Conservation (phyloP, 345 rosid genomes). For the Murraya paniculata region DNA sequence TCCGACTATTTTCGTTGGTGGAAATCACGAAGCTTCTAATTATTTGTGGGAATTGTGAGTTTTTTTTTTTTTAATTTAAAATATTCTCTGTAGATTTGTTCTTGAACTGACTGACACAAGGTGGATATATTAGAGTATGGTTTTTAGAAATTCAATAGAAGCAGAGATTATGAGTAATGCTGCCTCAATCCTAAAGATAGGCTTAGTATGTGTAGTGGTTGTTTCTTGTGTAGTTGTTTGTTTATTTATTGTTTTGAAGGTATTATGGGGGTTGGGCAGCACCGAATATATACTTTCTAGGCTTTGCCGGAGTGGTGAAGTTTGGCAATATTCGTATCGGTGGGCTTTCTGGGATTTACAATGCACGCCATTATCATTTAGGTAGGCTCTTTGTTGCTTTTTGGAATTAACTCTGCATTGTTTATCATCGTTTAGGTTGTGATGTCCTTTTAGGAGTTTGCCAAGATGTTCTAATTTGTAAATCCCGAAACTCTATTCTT, state of each 20-base stretch:
- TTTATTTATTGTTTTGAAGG: slow-evolving; percentile 31
- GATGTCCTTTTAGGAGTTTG: not conserved
- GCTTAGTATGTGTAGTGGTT: not conserved
- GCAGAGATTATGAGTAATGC: not conserved
- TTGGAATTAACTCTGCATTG: not conserved
- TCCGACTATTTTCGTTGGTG: slow-evolving; percentile 93
- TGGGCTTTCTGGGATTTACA: slow-evolving; percentile 91
- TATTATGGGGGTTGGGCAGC: slow-evolving; percentile 98
- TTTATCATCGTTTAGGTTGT: not conserved
- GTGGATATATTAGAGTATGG: too few species aligned
- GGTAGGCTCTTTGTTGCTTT: slow-evolving; percentile 39
- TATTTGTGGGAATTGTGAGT: slow-evolving; percentile 92
- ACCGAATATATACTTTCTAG: slow-evolving; percentile 78
- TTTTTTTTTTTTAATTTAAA: not conserved
- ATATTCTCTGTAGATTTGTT: not conserved
- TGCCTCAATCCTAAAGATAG: not conserved
- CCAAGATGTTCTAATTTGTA: not conserved
- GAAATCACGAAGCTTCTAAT: slow-evolving; percentile 97
- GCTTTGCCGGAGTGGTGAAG: slow-evolving; percentile 81
- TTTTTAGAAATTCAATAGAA: too few species aligned
- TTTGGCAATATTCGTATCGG: slow-evolving; percentile 84
- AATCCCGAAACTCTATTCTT: not conserved
- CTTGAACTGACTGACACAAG: too few species aligned
- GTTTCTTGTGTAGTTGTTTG: not conserved
- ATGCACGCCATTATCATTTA: slow-evolving; percentile 47